phyloP scores from a whole-genome alignment of 106 monocot species.

The Amphibolis antarctica region DNA sequence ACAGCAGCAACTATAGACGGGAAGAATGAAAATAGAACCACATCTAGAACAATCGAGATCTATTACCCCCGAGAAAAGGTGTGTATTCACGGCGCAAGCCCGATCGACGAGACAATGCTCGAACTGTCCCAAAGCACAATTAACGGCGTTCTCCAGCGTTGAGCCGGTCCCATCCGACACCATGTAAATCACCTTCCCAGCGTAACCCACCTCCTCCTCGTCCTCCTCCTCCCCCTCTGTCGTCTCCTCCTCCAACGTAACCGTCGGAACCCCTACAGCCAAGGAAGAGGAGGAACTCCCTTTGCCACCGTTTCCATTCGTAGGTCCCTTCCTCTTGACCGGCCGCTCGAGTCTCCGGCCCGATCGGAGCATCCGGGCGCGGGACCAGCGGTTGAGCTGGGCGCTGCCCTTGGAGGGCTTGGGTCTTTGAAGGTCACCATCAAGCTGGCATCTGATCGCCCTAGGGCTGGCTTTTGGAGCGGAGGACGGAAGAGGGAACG shows the following conservation, averaged over 20 bases:
- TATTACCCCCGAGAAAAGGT: conserved; percentile 86
- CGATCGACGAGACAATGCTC: conserved; percentile 67
- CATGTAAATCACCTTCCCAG: conserved; percentile 80
- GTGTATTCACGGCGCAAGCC: conserved; percentile 65
- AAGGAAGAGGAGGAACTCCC: too few relatives aligned
- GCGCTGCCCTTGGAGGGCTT: conserved; percentile 18
- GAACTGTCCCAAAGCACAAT: conserved; percentile 82
- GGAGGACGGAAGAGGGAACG: too few relatives aligned
- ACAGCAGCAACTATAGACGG: too few relatives aligned
- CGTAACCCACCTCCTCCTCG: not conserved
- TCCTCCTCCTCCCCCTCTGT: conserved; percentile 5
- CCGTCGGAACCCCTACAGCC: not conserved
- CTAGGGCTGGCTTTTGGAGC: too few relatives aligned
- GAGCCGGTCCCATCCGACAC: conserved; percentile 92
- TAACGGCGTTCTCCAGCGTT: conserved; percentile 94
- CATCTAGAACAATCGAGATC: too few relatives aligned
- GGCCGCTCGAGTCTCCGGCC: conserved; percentile 44
- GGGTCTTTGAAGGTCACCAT: not conserved
- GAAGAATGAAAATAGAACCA: too few relatives aligned
- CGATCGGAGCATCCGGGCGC: conserved; percentile 49
- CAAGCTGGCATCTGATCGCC: too few relatives aligned
- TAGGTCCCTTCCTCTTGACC: conserved; percentile 5
- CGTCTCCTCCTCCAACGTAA: conserved; percentile 6
- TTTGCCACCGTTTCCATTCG: too few relatives aligned
- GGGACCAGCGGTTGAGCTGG: conserved; percentile 66